These are phyloP conservation scores for Lecanicillium sp. DNA, from an alignment of 2,329 filamentous ascomycete species.

Conservation along the genomic window DNA sequence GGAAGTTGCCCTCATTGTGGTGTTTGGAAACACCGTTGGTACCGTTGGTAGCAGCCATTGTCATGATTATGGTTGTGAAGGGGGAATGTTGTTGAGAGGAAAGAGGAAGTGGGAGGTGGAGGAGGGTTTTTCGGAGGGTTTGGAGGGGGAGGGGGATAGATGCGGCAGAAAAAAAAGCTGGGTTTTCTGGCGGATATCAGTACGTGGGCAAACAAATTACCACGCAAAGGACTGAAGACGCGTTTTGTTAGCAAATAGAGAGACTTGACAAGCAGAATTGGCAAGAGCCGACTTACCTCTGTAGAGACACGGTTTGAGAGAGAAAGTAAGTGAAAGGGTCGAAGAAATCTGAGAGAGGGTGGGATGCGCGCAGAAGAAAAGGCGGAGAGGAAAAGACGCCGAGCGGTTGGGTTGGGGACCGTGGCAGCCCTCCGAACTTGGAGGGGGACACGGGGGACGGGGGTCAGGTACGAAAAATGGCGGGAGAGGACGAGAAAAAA, in stretches of 20 bases:
- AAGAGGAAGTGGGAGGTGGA: conserved; percentile 15
- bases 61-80: conserved; percentile 27
- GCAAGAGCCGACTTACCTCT: too few species aligned
- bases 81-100: conserved; percentile 15
- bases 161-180: conserved; percentile 7
- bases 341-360: not conserved
- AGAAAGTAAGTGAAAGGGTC: conserved; percentile 1
- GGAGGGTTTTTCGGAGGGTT: conserved; percentile 17
- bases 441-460: too few species aligned
- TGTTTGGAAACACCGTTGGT: conserved; percentile 30
- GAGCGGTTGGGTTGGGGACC: too few species aligned
- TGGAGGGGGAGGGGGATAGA: conserved; percentile 18
- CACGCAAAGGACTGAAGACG: not conserved
- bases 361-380: conserved; percentile 3
- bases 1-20: conserved; percentile 63
- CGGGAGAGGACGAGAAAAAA: too few species aligned
- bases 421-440: too few species aligned
- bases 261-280: not conserved
- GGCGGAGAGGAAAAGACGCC: conserved; percentile 2
- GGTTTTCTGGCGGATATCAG: conserved; percentile 1
- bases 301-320: not conserved
- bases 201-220: conserved; percentile 4
- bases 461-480: too few species aligned
- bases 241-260: not conserved
- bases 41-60: conserved; percentile 50